phyloP scores from a whole-genome alignment of 2,329 filamentous ascomycete species.

The Juglanconis oblonga region DNA sequence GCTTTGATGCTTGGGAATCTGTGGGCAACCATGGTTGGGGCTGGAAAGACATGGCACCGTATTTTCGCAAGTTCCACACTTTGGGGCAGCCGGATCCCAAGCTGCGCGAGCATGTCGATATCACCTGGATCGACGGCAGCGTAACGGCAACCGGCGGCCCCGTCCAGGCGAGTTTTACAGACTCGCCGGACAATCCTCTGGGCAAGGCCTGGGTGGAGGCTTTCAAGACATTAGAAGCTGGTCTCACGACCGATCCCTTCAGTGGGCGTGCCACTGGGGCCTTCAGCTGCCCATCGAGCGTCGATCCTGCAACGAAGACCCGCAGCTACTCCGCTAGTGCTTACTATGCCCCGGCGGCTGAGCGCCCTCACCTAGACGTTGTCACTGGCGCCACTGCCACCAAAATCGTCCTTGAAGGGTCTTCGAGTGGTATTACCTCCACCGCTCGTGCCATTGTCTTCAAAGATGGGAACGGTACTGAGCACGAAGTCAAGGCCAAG shows the following conservation, averaged over 20 bases:
- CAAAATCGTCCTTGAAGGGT: not conserved
- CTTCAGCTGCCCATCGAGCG: not conserved
- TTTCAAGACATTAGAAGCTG: not conserved
- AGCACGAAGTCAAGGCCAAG: not conserved
- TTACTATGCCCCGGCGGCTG: not conserved
- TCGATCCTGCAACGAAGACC: not conserved
- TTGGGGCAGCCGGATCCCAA: not conserved
- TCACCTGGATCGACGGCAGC: not conserved
- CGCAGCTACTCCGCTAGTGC: conserved; percentile 2
- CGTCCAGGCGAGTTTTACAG: not conserved
- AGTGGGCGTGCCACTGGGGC: not conserved
- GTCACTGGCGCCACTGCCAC: not conserved
- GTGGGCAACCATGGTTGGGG: not conserved
- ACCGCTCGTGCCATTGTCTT: not conserved
- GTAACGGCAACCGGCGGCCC: not conserved
- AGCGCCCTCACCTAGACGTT: not conserved
- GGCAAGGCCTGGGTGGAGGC: conserved; percentile 1
- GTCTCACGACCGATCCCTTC: not conserved
- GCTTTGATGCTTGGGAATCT: not conserved
- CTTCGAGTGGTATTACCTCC: not conserved
- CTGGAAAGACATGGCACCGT: not conserved
- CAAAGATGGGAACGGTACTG: not conserved
- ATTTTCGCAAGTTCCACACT: conserved; percentile 1
- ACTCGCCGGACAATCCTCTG: not conserved
- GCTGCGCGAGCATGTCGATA: not conserved